Evolutionary conservation across 78 protist genomes (phyloP).

Genomic region (Dictyostelium citrinum): DNA sequence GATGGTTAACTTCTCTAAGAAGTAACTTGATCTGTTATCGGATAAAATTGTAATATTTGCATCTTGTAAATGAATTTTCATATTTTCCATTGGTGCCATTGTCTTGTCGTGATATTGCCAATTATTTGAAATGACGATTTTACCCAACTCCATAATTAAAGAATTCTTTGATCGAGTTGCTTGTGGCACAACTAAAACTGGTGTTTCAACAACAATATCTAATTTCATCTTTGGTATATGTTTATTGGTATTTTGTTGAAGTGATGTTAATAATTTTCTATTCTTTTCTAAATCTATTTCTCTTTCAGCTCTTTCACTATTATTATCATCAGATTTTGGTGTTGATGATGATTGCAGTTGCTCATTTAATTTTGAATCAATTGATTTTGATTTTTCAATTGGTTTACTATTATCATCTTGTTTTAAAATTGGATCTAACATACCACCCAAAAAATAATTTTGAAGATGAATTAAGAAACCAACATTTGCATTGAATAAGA

Average conservation of each 20-base stretch:
- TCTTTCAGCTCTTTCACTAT: not conserved
- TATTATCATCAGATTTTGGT: not conserved
- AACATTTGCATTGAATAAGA: slow-evolving; percentile 42
- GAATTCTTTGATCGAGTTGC: slow-evolving; percentile 1
- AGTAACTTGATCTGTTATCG: not conserved
- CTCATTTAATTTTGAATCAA: not conserved
- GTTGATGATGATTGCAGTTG: not conserved
- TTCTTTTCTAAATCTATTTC: not conserved
- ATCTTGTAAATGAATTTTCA: slow-evolving; percentile 24
- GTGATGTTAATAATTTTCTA: too few relatives aligned
- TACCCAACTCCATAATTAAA: slow-evolving; percentile 50
- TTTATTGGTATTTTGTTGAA: not conserved
- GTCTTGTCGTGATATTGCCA: not conserved
- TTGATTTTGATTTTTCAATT: not conserved
- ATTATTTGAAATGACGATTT: slow-evolving; percentile 18
- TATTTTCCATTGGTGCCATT: slow-evolving; percentile 29
- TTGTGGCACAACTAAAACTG: slow-evolving; percentile 44
- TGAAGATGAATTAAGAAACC: slow-evolving; percentile 26
- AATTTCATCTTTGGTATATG: slow-evolving; percentile 29
- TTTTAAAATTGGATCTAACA: slow-evolving; percentile 62
- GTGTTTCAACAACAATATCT: slow-evolving; percentile 52
- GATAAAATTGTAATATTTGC: slow-evolving; percentile 28
- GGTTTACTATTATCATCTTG: not conserved
- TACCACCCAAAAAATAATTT: slow-evolving; percentile 68
- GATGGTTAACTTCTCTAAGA: slow-evolving; percentile 19